Conservation (phyloP, 2,329 filamentous ascomycete genomes). For the Xylaria sp. region DNA sequence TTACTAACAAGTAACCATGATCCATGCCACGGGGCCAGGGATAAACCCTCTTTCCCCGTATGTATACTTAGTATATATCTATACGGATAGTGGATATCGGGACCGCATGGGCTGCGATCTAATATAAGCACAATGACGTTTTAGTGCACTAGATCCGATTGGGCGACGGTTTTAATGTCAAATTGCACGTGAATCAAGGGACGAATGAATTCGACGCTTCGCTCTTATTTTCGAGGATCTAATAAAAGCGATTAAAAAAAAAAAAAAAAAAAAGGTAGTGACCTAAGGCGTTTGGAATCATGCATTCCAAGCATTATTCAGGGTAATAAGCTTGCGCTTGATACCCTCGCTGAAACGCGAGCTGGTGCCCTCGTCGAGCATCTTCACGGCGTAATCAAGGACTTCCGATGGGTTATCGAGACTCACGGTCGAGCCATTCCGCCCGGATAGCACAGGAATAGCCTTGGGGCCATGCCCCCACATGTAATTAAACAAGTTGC, state of each 20-base stretch:
- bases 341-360: slow-evolving; percentile 60
- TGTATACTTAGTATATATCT: no score
- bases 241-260: background rate
- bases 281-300: no score
- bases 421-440: slow-evolving; percentile 50
- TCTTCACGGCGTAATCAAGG: slow-evolving; percentile 55
- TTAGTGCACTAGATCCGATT: background rate
- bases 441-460: slow-evolving; percentile 52
- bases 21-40: background rate
- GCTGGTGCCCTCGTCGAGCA: slow-evolving; percentile 55
- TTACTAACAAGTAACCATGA: background rate
- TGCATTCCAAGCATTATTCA: slow-evolving; percentile 55
- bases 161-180: background rate
- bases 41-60: background rate
- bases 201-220: background rate
- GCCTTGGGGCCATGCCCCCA: slow-evolving; percentile 55
- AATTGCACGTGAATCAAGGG: background rate
- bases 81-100: no score
- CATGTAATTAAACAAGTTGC: slow-evolving; percentile 52
- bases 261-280: background rate
- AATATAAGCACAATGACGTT: background rate
- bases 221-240: background rate
- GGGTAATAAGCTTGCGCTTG: slow-evolving; percentile 55
- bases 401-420: slow-evolving; percentile 55
- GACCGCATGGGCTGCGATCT: no score